A percentile compares a stretch with the other conserved stretches of the same genome.
Evolutionary conservation across 768 basidiomycete species (phyloP).

Genomic region (Psilocybe azurescens): DNA sequence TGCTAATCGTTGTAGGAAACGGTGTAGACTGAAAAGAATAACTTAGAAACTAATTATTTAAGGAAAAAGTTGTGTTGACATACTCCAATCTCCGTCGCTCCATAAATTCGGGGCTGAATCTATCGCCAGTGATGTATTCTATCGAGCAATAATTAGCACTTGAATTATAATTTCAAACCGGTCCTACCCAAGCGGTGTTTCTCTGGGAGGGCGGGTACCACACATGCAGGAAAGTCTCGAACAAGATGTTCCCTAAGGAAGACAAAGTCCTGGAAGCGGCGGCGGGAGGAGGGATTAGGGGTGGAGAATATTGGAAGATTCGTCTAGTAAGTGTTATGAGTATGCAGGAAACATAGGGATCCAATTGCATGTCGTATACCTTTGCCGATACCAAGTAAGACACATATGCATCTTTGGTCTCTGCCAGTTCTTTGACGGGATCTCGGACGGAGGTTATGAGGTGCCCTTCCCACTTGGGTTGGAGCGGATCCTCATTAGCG

Average conservation of each 20-base stretch:
- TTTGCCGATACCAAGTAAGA: conserved; percentile 91
- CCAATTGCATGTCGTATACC: conserved; percentile 46
- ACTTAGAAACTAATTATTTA: not conserved
- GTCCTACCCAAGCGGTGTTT: conserved; percentile 89
- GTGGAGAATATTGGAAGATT: conserved; percentile 88
- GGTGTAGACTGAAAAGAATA: conserved; percentile 69
- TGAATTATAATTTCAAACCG: not conserved
- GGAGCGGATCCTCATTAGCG: conserved; percentile 73
- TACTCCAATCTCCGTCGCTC: conserved; percentile 90
- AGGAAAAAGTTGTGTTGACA: conserved; percentile 8
- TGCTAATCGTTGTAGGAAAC: conserved; percentile 89
- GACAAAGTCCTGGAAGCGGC: conserved; percentile 97
- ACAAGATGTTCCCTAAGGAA: conserved; percentile 89
- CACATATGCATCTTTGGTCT: conserved; percentile 96
- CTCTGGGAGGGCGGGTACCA: conserved; percentile 96
- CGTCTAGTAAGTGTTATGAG: conserved; percentile 58
- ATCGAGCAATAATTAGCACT: conserved; percentile 11
- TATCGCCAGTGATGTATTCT: conserved; percentile 98
- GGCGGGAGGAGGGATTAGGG: conserved; percentile 73
- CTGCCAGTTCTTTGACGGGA: conserved; percentile 94
- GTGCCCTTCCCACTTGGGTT: conserved; percentile 92
- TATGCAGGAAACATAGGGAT: not conserved
- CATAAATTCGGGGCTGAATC: conserved; percentile 97
- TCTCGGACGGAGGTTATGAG: conserved; percentile 85
- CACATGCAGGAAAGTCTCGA: conserved; percentile 94